Base-by-base conservation (phyloP, 768 basidiomycete genomes). In the Dioszegia crocea region DNA sequence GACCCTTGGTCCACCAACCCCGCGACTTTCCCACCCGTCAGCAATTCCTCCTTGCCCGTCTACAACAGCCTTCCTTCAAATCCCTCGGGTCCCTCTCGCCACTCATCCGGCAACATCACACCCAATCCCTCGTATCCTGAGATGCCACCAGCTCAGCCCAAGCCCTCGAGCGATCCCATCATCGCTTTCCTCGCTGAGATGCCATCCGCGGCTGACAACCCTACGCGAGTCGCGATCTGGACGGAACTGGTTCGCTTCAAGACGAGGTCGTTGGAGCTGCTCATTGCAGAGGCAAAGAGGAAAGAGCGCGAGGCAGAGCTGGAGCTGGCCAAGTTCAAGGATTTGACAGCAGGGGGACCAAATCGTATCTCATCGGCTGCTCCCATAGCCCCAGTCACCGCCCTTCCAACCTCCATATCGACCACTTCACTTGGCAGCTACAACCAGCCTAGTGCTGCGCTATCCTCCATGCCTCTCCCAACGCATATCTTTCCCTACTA, bases 301-400 rank as follows among this genome's bases (percentile, higher is more conserved):
- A 72, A 69, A 40, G 73, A 75, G 56, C 60, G 54, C 40, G 73
- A 75, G 48, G 71, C 71, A 9, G 73, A 75, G 47, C 30, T 73
- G 48, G 73, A 71, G 30, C 50, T 75, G 30, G 36, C 61, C 26
- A 64, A 57, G 36, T 49, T 72, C n/a, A 67, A 61, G 45, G 41
- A 53, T 30, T 40, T 53, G 51, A 53, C 51, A 6, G 51, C 51
- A 23, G 36, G 51, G 1, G 51, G 51, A 23, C 38, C 51, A 1
- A 53, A 53, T 53, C 36, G 38, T 14, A 40, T 30, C 21, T 19
- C n/a, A 8, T 24, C 45, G 8, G 9, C 16, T 9, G 47, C 47
- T 31, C 11, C 9, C 3, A 12, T 17, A 9, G 27, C 27, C 16
- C 4, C 36, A 3, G 23, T 27, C n/a, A 3, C 19, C 10, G 21